Evolutionary conservation across 2,329 filamentous ascomycete genomes (phyloP).

Genomic region (Botryotinia convoluta): DNA sequence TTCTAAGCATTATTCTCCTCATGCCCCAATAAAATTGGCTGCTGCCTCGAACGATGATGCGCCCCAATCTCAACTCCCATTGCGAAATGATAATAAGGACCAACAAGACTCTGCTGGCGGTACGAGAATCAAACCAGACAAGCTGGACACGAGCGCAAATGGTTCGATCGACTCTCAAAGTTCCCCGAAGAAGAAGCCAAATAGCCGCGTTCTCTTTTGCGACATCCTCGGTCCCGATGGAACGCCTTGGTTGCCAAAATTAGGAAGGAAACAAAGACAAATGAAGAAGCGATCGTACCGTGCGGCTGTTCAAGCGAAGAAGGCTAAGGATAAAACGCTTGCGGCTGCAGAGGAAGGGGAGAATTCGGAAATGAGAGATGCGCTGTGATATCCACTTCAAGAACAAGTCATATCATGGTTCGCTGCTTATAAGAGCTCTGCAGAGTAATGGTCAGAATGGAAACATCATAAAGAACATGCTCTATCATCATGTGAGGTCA

Average conservation of each 20-base stretch:
- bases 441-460: too few species aligned
- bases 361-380: too few species aligned
- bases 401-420: too few species aligned
- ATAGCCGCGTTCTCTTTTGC: background rate
- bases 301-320: background rate
- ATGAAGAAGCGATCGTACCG: too few species aligned
- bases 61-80: background rate
- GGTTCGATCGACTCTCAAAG: background rate
- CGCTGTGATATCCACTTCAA: too few species aligned
- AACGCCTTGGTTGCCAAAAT: background rate
- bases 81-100: background rate
- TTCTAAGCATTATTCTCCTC: background rate
- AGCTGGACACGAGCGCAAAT: too few species aligned
- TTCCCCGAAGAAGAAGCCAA: background rate
- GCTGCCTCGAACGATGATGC: background rate
- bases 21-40: accelerated
- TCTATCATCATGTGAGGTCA: too few species aligned
- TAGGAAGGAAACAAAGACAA: background rate
- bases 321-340: too few species aligned
- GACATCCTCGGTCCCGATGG: background rate
- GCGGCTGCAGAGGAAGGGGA: too few species aligned
- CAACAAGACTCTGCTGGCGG: background rate
- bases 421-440: too few species aligned
- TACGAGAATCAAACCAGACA: background rate
- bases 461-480: too few species aligned